These are phyloP conservation scores for Leishmania braziliensis DNA, from an alignment of 208 protist genomes.

Conservation along the genomic window DNA sequence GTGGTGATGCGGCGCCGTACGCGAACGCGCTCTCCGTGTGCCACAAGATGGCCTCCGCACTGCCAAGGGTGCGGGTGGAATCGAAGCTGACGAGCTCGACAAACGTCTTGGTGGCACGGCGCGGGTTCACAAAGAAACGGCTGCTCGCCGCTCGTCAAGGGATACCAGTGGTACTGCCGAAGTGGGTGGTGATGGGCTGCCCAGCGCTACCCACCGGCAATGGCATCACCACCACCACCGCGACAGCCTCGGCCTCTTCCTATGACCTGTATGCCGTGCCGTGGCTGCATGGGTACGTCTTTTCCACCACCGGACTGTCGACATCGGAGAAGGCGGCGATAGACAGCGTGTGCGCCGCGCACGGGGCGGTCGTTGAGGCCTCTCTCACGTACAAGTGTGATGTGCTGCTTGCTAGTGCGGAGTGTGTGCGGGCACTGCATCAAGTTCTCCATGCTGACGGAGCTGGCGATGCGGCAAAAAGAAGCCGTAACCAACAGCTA, in stretches of 20 bases:
- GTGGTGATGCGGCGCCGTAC: background rate
- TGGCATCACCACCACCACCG: background rate
- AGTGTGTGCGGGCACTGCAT: constrained; percentile 38
- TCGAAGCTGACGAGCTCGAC: constrained; percentile 46
- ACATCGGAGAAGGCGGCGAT: constrained; percentile 53
- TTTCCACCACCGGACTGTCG: constrained; percentile 53
- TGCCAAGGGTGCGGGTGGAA: constrained; percentile 40
- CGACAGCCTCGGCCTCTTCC: background rate
- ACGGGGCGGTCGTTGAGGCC: constrained; percentile 51
- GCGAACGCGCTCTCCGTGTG: background rate
- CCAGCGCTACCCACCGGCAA: background rate
- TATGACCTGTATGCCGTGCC: constrained; percentile 38
- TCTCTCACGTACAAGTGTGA: constrained; percentile 47
- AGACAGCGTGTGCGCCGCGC: constrained; percentile 33
- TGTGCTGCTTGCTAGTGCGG: constrained; percentile 52
- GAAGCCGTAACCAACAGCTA: background rate
- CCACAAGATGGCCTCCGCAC: constrained; percentile 7
- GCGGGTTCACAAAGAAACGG: constrained; percentile 73
- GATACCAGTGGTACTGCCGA: constrained; percentile 58
- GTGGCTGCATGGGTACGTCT: constrained; percentile 66
- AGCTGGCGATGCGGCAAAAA: background rate
- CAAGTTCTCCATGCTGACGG: constrained; percentile 14
- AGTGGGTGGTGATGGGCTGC: constrained; percentile 45
- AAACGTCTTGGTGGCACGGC: constrained; percentile 58
- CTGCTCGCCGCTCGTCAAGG: constrained; percentile 54